phyloP scores from a whole-genome alignment of 2,329 filamentous ascomycete species.

The Talaromyces piceae region DNA sequence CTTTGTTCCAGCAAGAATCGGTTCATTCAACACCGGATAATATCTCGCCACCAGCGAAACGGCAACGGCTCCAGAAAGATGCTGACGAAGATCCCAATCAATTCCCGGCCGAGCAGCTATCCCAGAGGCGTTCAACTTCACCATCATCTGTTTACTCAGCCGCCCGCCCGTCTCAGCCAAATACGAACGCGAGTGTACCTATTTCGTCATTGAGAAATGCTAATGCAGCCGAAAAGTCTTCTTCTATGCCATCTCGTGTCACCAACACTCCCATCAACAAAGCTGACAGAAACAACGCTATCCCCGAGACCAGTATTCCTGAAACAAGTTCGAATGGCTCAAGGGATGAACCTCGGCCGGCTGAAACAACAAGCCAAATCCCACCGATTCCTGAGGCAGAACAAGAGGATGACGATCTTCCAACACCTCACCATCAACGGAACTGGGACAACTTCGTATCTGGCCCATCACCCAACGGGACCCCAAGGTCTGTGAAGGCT shows the following conservation, averaged over 20 bases:
- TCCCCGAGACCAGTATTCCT: slow-evolving; percentile 28
- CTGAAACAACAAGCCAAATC: background rate
- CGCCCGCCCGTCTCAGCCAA: slow-evolving; percentile 17
- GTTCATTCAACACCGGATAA: slow-evolving; percentile 8
- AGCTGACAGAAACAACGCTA: slow-evolving; percentile 20
- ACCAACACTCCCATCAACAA: slow-evolving; percentile 32
- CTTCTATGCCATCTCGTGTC: slow-evolving; percentile 34
- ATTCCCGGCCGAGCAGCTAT: slow-evolving; percentile 1
- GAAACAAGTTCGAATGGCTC: slow-evolving; percentile 30
- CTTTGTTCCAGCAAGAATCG: slow-evolving; percentile 4
- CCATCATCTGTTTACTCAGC: slow-evolving; percentile 14
- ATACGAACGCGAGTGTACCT: background rate
- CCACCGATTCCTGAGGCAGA: slow-evolving; percentile 15
- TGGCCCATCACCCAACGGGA: slow-evolving; percentile 14
- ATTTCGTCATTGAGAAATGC: background rate
- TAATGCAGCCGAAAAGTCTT: slow-evolving; percentile 21
- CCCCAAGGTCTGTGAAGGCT: slow-evolving; percentile 16
- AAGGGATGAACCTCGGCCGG: background rate
- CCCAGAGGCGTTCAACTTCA: slow-evolving; percentile 4
- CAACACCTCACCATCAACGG: slow-evolving; percentile 20
- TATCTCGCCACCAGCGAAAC: slow-evolving; percentile 5
- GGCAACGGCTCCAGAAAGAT: slow-evolving; percentile 1
- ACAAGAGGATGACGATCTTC: slow-evolving; percentile 33
- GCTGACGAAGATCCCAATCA: slow-evolving; percentile 7
- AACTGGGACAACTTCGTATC: slow-evolving; percentile 3